Evolutionary conservation across 2,329 filamentous ascomycete species (phyloP).

Genomic region (Hypoxylon sp.): DNA sequence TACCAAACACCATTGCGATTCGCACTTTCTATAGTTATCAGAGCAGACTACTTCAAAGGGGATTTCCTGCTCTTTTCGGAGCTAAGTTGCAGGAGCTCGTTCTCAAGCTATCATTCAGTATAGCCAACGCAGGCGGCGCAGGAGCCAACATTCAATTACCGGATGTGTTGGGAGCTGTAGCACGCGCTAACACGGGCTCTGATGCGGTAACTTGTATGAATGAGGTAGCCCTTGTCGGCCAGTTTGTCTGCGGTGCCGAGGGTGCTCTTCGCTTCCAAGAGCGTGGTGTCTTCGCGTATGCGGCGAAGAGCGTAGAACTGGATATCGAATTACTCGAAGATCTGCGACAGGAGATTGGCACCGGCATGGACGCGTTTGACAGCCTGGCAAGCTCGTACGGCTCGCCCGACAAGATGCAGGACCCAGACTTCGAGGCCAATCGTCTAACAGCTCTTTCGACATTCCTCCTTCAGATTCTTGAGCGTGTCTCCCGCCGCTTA

Average conservation of each 20-base stretch:
- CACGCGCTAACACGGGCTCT: conserved; percentile 60
- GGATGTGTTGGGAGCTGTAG: conserved; percentile 62
- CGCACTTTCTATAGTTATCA: conserved; percentile 68
- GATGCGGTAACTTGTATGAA: conserved; percentile 63
- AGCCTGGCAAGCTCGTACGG: conserved; percentile 53
- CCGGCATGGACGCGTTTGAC: conserved; percentile 69
- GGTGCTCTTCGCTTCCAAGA: conserved; percentile 64
- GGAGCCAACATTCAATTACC: conserved; percentile 58
- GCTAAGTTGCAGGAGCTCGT: conserved; percentile 67
- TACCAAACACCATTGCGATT: conserved; percentile 66
- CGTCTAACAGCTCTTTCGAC: conserved; percentile 59
- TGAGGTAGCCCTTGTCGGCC: conserved; percentile 65
- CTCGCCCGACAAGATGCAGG: conserved; percentile 55
- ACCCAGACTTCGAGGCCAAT: conserved; percentile 57
- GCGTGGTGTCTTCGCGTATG: conserved; percentile 66
- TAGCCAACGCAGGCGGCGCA: conserved; percentile 59
- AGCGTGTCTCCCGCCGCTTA: conserved; percentile 67
- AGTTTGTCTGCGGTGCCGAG: conserved; percentile 63
- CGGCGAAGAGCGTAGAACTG: conserved; percentile 63
- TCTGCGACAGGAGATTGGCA: conserved; percentile 66
- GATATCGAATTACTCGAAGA: conserved; percentile 69
- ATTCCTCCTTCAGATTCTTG: conserved; percentile 66
- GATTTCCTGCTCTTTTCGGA: conserved; percentile 66
- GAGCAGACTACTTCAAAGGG: conserved; percentile 64
- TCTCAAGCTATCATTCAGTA: conserved; percentile 65